Evolutionary conservation across 192 early-diverging fungal genomes (phyloP).

Genomic region (Pilaira anomala): DNA sequence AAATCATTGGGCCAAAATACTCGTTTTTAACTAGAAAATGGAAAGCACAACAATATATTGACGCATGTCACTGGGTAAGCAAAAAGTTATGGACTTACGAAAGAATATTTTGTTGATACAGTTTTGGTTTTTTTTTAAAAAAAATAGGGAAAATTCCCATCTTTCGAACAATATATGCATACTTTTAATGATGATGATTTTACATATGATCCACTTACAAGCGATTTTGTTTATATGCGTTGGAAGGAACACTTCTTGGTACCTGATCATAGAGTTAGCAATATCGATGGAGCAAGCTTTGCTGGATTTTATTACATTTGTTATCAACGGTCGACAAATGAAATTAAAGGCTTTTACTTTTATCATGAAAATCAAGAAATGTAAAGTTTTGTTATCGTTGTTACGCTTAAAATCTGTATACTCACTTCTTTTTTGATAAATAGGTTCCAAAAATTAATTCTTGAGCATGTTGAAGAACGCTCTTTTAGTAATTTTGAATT

Average conservation of each 20-base stretch:
- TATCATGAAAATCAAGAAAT: slow-evolving; percentile 57
- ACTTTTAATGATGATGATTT: slow-evolving; percentile 44
- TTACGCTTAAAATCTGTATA: not conserved
- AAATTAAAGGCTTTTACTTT: slow-evolving; percentile 60
- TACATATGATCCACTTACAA: slow-evolving; percentile 42
- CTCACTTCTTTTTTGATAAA: not conserved
- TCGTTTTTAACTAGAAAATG: slow-evolving; percentile 82
- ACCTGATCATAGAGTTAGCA: slow-evolving; percentile 76
- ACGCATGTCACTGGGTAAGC: slow-evolving; percentile 71
- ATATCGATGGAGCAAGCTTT: slow-evolving; percentile 81
- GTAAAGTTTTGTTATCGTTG: too few species aligned
- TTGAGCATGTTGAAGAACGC: slow-evolving; percentile 40
- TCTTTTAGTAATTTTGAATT: slow-evolving; percentile 48
- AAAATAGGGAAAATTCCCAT: slow-evolving; percentile 49
- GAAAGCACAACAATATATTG: slow-evolving; percentile 75
- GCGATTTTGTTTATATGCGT: slow-evolving; percentile 80
- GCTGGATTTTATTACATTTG: slow-evolving; percentile 88
- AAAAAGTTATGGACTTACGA: not conserved
- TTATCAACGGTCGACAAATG: slow-evolving; percentile 60
- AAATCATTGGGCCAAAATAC: slow-evolving; percentile 76
- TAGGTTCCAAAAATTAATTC: slow-evolving; percentile 45
- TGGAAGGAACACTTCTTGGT: slow-evolving; percentile 94
- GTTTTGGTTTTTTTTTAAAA: not conserved
- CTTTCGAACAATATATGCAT: slow-evolving; percentile 48
- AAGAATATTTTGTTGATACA: not conserved